Evolutionary conservation across 2,329 filamentous ascomycete genomes (phyloP).

Genomic region (Exophiala bonariae): DNA sequence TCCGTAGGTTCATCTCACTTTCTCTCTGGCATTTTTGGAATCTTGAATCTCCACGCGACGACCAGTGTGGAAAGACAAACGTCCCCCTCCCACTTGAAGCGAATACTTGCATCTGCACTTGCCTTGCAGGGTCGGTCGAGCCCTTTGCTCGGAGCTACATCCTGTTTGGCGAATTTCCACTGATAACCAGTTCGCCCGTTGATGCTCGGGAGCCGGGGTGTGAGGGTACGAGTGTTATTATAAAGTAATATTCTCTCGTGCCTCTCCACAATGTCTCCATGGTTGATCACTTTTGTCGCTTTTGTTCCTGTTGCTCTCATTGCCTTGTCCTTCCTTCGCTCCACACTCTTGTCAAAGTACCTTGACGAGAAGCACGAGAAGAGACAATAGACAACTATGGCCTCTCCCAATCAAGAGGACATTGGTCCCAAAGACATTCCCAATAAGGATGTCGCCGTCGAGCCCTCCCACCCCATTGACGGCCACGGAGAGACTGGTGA

Average conservation of each 20-base stretch:
- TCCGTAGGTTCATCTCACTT: background rate
- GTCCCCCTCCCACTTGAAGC: background rate
- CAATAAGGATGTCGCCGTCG: background rate
- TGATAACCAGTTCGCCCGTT: background rate
- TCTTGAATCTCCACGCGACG: constrained; percentile 2
- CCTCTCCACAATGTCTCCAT: constrained; percentile 22
- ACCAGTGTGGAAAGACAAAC: no score
- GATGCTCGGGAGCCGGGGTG: background rate
- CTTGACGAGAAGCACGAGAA: constrained; percentile 24
- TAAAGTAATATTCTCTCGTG: constrained; percentile 9
- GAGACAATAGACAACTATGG: constrained; percentile 16
- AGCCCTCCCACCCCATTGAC: constrained; percentile 6
- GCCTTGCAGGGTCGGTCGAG: background rate
- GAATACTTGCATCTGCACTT: background rate
- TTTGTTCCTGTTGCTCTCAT: constrained; percentile 22
- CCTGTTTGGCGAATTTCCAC: background rate
- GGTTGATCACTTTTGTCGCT: constrained; percentile 23
- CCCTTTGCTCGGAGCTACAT: background rate
- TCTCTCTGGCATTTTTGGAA: background rate
- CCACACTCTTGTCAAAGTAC: constrained; percentile 26
- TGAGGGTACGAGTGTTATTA: background rate
- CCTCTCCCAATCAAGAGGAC: constrained; percentile 12
- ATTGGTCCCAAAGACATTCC: constrained; percentile 8
- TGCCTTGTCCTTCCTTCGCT: constrained; percentile 25
- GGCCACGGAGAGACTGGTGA: constrained; percentile 13